These are phyloP conservation scores for Plasmodium reichenowi DNA, from an alignment of 169 alveolate genomes.

Conservation along the genomic window DNA sequence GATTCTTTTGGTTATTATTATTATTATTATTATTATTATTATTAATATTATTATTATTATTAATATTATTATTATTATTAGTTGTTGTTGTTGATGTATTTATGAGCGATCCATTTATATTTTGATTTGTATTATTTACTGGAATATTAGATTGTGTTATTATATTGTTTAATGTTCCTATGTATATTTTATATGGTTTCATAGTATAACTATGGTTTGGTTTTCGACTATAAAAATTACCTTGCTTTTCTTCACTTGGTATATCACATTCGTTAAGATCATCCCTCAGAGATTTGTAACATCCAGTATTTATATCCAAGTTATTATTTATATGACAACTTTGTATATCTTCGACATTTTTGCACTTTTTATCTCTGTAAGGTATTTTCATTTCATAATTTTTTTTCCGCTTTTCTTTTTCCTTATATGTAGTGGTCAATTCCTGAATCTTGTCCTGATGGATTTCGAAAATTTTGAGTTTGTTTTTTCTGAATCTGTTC, in stretches of 20 bases:
- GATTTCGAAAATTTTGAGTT: conserved; percentile 51
- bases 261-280: neutral
- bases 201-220: conserved; percentile 52
- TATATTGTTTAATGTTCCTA: conserved; percentile 22
- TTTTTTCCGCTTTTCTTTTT: neutral
- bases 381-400: neutral
- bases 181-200: conserved; percentile 63
- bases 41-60: no score
- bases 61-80: no score
- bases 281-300: neutral
- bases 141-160: neutral
- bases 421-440: conserved; percentile 26
- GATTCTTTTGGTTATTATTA: no score
- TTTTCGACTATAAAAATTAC: conserved; percentile 5
- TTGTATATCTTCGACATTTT: neutral
- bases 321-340: neutral
- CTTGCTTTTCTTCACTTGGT: neutral
- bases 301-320: neutral
- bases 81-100: no score
- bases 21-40: no score
- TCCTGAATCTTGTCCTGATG: conserved; percentile 2
- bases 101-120: neutral
- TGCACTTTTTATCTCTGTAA: neutral
- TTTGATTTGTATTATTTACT: neutral
- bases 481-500: conserved; percentile 24